phyloP scores from a whole-genome alignment of 176 grass and related monocot genomes.

The Leersia perrieri region DNA sequence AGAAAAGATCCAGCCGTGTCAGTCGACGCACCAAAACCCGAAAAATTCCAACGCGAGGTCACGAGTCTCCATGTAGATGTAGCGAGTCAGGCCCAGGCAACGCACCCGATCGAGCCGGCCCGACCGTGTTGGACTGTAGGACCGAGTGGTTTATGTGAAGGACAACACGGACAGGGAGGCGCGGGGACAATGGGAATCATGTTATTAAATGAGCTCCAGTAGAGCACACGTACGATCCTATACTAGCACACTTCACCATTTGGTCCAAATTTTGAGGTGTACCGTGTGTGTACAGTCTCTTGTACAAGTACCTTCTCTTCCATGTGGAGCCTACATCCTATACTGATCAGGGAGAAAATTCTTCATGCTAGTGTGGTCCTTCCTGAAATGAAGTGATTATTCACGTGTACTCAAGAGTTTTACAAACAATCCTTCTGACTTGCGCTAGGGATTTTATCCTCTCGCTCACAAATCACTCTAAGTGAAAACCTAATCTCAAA shows the following conservation, averaged over 20 bases:
- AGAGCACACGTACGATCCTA: no score
- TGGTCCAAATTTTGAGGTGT: background rate
- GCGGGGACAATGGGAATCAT: background rate
- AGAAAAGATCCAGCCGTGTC: constrained; percentile 20
- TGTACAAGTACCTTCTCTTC: no score
- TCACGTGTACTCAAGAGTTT: no score
- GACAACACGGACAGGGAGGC: background rate
- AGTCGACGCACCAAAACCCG: background rate
- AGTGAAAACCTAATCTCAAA: no score
- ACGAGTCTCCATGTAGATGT: constrained; percentile 9
- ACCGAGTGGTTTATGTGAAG: background rate
- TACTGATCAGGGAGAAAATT: no score
- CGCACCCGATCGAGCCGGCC: background rate
- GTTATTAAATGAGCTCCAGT: background rate
- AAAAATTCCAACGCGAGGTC: constrained; percentile 24
- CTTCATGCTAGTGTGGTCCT: no score
- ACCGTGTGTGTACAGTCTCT: background rate
- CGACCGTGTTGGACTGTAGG: background rate
- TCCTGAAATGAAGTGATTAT: no score
- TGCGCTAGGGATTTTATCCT: no score
- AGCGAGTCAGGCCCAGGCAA: background rate
- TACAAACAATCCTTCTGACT: no score
- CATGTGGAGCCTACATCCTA: no score
- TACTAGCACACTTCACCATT: background rate
- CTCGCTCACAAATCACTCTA: no score